Base-by-base conservation (phyloP, 768 basidiomycete species). In the Lactarius sanguifluus region DNA sequence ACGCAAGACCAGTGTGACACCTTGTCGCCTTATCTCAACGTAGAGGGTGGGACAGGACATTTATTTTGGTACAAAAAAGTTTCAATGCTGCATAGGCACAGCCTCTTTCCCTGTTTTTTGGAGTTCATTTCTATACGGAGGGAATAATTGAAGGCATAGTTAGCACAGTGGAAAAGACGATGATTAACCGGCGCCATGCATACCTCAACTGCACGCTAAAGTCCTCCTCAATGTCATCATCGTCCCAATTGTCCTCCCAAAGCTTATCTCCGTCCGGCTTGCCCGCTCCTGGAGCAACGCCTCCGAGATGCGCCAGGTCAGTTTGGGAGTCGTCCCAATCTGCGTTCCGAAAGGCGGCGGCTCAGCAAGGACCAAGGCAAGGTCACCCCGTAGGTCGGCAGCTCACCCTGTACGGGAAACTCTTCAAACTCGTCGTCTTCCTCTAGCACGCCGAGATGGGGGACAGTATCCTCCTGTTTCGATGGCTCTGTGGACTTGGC, bases 161-260 rank as follows among this genome's bases (percentile, higher is more conserved):
- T 12, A 59, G 43, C 38, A 13, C 2, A 50, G 6, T 18, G 9
- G 7, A 52, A 23, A 5, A 3, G 38, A n/a, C 13, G 23, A n/a
- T 8, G 18, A 28, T 28, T 10, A n/a, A n/a, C 12, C 34, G 16
- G 47, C 3, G 20, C n/a, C 10, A 32, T 13, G 80, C 91, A 71
- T 75, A 96, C 97, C 97, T 86, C 71, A 99, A 80, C 78, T 97
- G 94, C 61, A 92, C 88, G 72, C 93, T 95, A 75, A 99, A 99
- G 71, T 97, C 94, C 72, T 98, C 96, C 75, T 96, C 96, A 68
- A 97, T 88, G 77, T 98, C 96, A 78, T 99, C 97, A 72, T 99
- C 97, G 73, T 99, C 97, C 97, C 97, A 99, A 76, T 98, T 98
- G 72, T 98, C 97, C 81, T 99, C 97, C 97, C 97, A 99, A 13